Conservation (phyloP, 2,329 filamentous ascomycete species). For the Scedosporium dehoogii region DNA sequence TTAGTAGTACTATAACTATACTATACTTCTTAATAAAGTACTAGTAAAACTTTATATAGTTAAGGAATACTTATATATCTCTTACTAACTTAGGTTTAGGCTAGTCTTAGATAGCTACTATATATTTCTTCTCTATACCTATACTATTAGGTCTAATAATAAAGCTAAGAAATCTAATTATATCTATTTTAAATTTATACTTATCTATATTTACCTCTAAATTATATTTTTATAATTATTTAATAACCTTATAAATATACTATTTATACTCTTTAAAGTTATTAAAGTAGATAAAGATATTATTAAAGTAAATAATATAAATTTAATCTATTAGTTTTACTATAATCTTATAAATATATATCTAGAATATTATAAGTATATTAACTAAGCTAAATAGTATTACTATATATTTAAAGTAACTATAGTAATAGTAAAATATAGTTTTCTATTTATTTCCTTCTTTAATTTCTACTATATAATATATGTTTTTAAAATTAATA, state of each 20-base stretch:
- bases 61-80: conserved; percentile 6
- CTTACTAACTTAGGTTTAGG: neutral
- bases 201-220: neutral
- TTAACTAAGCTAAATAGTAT: conserved; percentile 11
- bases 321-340: conserved; percentile 4
- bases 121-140: neutral
- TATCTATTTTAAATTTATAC: neutral
- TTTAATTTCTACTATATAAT: conserved; percentile 7
- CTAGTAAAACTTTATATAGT: conserved; percentile 10
- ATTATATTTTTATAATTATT: neutral
- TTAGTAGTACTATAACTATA: conserved; percentile 1
- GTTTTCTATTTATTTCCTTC: conserved; percentile 9
- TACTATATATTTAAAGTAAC: conserved; percentile 12
- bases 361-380: conserved; percentile 10
- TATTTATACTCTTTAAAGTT: conserved; percentile 7
- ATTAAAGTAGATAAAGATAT: conserved; percentile 11
- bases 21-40: conserved; percentile 10
- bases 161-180: neutral
- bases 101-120: neutral
- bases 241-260: neutral
- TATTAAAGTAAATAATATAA: conserved; percentile 11
- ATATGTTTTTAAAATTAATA: conserved; percentile 8
- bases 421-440: conserved; percentile 8
- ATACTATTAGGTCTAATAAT: neutral
- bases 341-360: conserved; percentile 11